phyloP scores from a whole-genome alignment of 257 asterid species.

The Euphrasia confusa region DNA sequence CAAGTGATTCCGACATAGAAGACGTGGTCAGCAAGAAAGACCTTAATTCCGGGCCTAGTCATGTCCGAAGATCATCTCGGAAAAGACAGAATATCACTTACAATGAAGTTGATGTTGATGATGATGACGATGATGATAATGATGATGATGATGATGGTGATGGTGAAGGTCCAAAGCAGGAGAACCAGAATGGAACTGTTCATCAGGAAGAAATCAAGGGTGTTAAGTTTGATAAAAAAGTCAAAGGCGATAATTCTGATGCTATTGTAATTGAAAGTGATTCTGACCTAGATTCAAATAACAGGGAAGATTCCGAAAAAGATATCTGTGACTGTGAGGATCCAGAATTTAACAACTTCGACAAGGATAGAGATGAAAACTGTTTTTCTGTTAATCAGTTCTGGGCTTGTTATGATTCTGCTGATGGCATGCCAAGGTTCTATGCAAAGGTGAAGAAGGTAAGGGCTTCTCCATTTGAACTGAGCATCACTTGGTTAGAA shows the following conservation, averaged over 20 bases:
- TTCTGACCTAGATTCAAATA: constrained; percentile 39
- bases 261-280: constrained; percentile 33
- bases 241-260: constrained; percentile 37
- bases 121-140: constrained; percentile 49
- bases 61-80: constrained; percentile 58
- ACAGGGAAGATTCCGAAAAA: constrained; percentile 2
- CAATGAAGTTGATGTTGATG: constrained; percentile 53
- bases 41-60: constrained; percentile 32
- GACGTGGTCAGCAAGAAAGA: constrained; percentile 26
- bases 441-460: constrained; percentile 57
- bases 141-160: constrained; percentile 64
- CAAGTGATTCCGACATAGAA: constrained; percentile 44
- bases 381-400: constrained; percentile 48
- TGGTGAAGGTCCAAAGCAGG: constrained; percentile 32
- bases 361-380: constrained; percentile 38
- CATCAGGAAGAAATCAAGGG: constrained; percentile 26
- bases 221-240: constrained; percentile 22
- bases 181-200: constrained; percentile 24
- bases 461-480: constrained; percentile 34
- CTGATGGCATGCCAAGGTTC: constrained; percentile 76
- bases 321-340: constrained; percentile 32
- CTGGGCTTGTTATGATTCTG: constrained; percentile 76
- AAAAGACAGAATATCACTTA: constrained; percentile 42
- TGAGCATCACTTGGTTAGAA: constrained; percentile 66
- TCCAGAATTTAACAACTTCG: constrained; percentile 69